These are phyloP conservation scores for Pythium monospermum DNA, from an alignment of 352 stramenopile genomes.

Conservation along the genomic window DNA sequence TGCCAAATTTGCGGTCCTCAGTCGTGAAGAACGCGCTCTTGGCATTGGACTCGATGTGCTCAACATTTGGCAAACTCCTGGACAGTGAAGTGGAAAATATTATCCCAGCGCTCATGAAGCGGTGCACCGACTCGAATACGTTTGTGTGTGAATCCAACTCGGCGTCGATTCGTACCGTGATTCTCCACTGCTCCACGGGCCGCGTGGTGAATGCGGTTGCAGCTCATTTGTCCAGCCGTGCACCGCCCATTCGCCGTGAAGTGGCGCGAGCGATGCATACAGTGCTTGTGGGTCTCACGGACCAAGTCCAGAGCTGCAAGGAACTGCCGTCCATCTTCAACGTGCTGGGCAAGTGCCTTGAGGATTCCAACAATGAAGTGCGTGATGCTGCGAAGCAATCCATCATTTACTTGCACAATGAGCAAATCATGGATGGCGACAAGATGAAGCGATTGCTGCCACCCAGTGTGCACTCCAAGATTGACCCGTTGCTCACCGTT, in stretches of 20 bases:
- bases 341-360: slow-evolving; percentile 54
- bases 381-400: slow-evolving; percentile 60
- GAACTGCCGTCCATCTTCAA: slow-evolving; percentile 36
- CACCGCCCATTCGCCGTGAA: slow-evolving; percentile 51
- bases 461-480: slow-evolving; percentile 30
- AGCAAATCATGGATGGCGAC: slow-evolving; percentile 33
- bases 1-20: slow-evolving; percentile 59
- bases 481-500: slow-evolving; percentile 39
- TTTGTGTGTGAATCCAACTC: slow-evolving; percentile 69
- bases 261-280: slow-evolving; percentile 50
- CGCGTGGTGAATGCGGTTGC: slow-evolving; percentile 40
- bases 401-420: slow-evolving; percentile 39
- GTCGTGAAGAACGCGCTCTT: slow-evolving; percentile 78
- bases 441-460: slow-evolving; percentile 57
- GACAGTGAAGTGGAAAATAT: slow-evolving; percentile 59
- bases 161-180: slow-evolving; percentile 39
- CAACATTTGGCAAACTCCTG: slow-evolving; percentile 35
- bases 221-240: slow-evolving; percentile 38
- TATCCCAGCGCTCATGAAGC: slow-evolving; percentile 56
- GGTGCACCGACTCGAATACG: slow-evolving; percentile 58
- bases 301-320: slow-evolving; percentile 31
- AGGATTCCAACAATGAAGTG: slow-evolving; percentile 77
- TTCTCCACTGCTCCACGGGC: slow-evolving; percentile 45
- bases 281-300: slow-evolving; percentile 35
- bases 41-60: slow-evolving; percentile 57